Conservation (phyloP, 257 asterid species). For the Solanum microdontum region DNA sequence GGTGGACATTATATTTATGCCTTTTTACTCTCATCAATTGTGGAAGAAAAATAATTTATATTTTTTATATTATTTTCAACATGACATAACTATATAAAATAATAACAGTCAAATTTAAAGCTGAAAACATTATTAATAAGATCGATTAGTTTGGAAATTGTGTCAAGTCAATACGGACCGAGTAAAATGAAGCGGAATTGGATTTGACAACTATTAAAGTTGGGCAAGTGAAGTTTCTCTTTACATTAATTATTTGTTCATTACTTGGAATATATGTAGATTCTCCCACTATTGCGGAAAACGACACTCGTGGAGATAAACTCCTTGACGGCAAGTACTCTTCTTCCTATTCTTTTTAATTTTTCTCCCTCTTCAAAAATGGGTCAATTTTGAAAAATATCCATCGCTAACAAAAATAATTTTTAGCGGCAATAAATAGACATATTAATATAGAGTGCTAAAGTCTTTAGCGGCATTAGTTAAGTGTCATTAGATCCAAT, state of each 20-base stretch:
- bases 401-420: no score
- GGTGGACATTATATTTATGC: no score
- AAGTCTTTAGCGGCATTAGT: no score
- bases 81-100: not conserved
- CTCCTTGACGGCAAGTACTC: slow-evolving; percentile 9
- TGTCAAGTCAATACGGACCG: fast-evolving
- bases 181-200: not conserved
- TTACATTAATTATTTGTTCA: not conserved
- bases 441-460: no score
- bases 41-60: no score
- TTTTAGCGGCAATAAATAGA: no score
- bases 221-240: not conserved
- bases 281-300: not conserved
- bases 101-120: not conserved
- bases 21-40: no score
- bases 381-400: not conserved
- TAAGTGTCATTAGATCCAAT: no score
- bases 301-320: slow-evolving; percentile 20
- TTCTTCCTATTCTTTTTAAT: not conserved
- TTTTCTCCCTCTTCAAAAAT: not conserved
- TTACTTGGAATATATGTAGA: not conserved
- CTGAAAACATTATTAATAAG: not conserved
- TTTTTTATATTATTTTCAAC: not conserved
- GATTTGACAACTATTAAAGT: not conserved
- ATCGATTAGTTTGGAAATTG: not conserved